phyloP scores from a whole-genome alignment of 495 filamentous ascomycete species.

The Hyaloscypha hepaticicola region DNA sequence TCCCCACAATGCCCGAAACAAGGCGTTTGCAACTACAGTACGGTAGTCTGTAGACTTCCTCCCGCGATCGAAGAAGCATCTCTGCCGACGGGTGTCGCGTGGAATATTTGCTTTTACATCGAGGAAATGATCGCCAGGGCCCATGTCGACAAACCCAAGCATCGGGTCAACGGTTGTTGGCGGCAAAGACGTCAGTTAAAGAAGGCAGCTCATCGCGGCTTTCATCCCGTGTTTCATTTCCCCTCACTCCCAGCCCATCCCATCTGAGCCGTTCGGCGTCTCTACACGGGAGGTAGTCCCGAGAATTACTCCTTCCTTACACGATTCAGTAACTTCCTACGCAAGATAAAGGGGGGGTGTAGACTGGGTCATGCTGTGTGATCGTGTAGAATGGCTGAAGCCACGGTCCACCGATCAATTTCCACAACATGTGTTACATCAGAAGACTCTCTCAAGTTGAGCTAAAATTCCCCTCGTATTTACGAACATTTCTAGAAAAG shows the following conservation, averaged over 20 bases:
- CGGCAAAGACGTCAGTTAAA: background rate
- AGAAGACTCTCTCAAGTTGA: too few relatives aligned
- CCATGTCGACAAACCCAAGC: background rate
- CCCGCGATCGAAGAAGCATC: too few relatives aligned
- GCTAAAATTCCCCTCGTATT: too few relatives aligned
- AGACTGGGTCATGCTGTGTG: background rate
- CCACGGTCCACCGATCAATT: background rate
- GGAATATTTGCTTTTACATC: background rate
- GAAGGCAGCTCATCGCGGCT: background rate
- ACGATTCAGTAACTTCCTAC: background rate
- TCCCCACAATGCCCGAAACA: background rate
- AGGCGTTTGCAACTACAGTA: background rate
- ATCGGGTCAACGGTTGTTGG: background rate
- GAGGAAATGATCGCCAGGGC: background rate
- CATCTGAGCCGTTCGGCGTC: background rate
- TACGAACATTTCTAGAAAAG: too few relatives aligned
- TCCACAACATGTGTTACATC: background rate
- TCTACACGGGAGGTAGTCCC: background rate
- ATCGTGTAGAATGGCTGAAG: background rate
- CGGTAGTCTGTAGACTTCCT: background rate
- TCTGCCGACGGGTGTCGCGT: background rate
- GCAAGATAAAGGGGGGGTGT: background rate
- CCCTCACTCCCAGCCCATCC: background rate
- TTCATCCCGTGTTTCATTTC: background rate
- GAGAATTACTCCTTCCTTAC: background rate